These are phyloP conservation scores for Solanum ahanhuiri DNA, from an alignment of 257 asterid genomes.

Conservation along the genomic window DNA sequence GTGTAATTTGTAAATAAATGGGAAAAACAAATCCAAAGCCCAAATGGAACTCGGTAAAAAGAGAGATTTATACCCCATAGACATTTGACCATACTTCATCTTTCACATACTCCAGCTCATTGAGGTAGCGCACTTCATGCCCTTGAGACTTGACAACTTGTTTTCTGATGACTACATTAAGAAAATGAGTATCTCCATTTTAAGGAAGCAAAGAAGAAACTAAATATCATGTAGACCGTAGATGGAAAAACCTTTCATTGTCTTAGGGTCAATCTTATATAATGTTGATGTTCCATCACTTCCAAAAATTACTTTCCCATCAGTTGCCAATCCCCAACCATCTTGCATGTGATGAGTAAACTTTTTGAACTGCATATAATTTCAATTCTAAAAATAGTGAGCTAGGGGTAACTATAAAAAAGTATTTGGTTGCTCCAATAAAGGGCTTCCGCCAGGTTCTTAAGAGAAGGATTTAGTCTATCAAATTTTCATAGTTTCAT, in stretches of 20 bases:
- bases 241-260: conserved; percentile 47
- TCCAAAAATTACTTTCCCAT: conserved; percentile 69
- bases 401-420: not conserved
- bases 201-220: not conserved
- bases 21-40: not conserved
- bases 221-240: not conserved
- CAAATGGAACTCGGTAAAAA: not conserved
- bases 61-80: conserved; percentile 42
- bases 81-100: conserved; percentile 97
- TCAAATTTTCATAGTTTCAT: not conserved
- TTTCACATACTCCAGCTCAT: conserved; percentile 80
- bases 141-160: conserved; percentile 61
- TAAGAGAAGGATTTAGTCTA: not conserved
- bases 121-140: conserved; percentile 62
- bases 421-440: not conserved
- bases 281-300: conserved; percentile 86
- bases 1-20: not conserved
- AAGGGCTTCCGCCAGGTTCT: not conserved
- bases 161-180: conserved; percentile 42
- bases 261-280: conserved; percentile 62
- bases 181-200: not conserved
- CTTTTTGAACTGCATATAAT: conserved; percentile 38
- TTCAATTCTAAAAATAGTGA: not conserved
- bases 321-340: conserved; percentile 98
- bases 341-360: conserved; percentile 76